Evolutionary conservation across 352 stramenopile species (phyloP), one percentile per base, ranked within the genome.

Genomic region (Globisporangium nodosum): DNA sequence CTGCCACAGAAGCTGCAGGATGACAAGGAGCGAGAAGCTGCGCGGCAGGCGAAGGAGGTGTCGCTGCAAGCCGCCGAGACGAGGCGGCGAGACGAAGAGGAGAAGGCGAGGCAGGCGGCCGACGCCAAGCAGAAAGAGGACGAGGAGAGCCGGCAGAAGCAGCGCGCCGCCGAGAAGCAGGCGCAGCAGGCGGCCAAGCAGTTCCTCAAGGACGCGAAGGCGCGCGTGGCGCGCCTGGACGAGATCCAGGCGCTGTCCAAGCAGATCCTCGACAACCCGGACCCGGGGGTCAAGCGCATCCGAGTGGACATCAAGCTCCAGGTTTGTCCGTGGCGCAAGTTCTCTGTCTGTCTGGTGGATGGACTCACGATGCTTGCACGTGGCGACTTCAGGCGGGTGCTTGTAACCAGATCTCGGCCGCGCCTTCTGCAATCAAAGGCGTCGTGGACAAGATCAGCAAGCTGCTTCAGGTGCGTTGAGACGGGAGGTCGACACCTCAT

Each of bases 321-420:
- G 69, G 81, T 87, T 20, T 7, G 40, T 31, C 2, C 4, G 30
- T 54, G 2, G 13, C 46, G 21, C 45, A 12, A 3, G 5, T 15
- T 18, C 7, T 18, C 3, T 18, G 18, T 5, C 11, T 5, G 3
- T 18, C 16, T 48, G 16, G 18, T 11, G 43, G 43, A 1, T 3
- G 18, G 9, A 15, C 16, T n/a, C 5, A 48, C 43, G 5, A 21
- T 24, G 43, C 5, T 47, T 11, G 43, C 6, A 3, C 24, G 42
- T 40, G 48, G 30, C 58, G 46, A 37, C 9, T 39, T 5, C 49
- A 89, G 79, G 83, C 78, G 47, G 83, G 81, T 47, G 78, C 65
- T n/a, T 92, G 83, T 51, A 92, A 92, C 50, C 83, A 92, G 69
- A 90, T 92, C 55, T 82, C 83, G 0, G 75, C 83, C 6, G 68